phyloP scores from a whole-genome alignment of 2,329 filamentous ascomycete genomes.

The Scolecobasidium constrictum region DNA sequence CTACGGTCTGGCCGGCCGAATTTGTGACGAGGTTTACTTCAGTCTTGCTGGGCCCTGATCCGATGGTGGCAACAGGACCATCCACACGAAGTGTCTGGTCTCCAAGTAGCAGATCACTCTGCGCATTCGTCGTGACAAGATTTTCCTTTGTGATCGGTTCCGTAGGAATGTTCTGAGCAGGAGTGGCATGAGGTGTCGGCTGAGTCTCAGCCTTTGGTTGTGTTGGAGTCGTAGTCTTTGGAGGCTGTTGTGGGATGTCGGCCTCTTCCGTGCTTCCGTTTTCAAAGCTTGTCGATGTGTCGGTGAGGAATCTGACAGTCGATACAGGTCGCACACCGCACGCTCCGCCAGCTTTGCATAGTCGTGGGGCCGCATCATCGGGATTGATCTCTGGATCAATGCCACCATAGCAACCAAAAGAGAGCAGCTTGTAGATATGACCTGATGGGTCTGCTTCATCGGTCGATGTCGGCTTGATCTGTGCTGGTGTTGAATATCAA shows the following conservation, averaged over 20 bases:
- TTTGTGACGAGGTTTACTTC: neutral
- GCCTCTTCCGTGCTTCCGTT: neutral
- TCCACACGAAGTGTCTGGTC: neutral
- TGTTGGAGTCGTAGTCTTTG: neutral
- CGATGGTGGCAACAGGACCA: neutral
- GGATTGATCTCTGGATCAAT: conserved; percentile 1
- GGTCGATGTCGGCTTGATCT: neutral
- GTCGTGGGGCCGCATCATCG: conserved; percentile 1
- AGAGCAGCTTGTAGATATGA: neutral
- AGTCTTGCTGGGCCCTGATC: neutral
- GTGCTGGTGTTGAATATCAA: neutral
- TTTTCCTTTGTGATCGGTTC: neutral
- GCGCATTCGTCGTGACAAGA: neutral
- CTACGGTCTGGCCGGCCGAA: neutral
- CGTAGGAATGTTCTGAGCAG: neutral
- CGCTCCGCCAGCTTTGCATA: neutral
- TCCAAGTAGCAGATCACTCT: neutral
- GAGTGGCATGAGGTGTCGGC: neutral
- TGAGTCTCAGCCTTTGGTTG: neutral
- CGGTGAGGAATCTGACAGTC: conserved; percentile 1
- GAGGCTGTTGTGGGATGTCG: neutral
- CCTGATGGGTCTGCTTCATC: neutral
- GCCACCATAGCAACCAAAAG: neutral
- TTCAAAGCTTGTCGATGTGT: conserved; percentile 1
- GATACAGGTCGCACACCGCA: neutral